Evolutionary conservation across 2,329 filamentous ascomycete genomes (phyloP), one percentile per base, ranked within the genome.

Genomic region (Huntiella abstrusa): DNA sequence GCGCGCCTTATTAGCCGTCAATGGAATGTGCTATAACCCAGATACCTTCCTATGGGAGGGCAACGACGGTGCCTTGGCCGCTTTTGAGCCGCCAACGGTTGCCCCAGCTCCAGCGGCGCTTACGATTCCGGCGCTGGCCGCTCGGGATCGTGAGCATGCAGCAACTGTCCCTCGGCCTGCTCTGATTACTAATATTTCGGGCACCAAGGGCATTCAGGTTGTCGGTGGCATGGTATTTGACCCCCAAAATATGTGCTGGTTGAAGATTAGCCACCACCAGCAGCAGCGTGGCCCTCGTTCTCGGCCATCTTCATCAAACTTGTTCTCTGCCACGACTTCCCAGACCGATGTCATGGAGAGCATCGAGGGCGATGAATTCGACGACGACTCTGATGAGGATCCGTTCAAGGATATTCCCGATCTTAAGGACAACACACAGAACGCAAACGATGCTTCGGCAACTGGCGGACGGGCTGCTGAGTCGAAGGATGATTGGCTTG

Each of bases 221-320:
- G 86, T 95, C 49, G 83, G 86, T n/a, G 85, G 86, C 54, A 98
- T 98, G 91, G 82, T 96, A 7, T 98, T 96, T 59, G 91, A 98
- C 58, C 91, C 91, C 3, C 80, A 85, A 52, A 84, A 84, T 55
- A 96, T 98, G 88, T 92, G 86, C 60, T 98, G 91, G 91, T 71
- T 96, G 48, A 95, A 94, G 61, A 68, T 91, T 51, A 67, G 70
- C 41, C 60, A 49, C 28, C 43, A 70, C 40, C 60, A 47, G 8
- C 40, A 66, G 13, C 59, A 69, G 28, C 43, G 44, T 33, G 48
- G 48, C 19, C 43, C 36, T 16, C 34, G 43, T n/a, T 43, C 39
- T 16, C 40, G 48, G 6, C 48, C 40, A 17, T 49, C 48, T 4
- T 46, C 34, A 16, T 49, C 48, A 4, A 49, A 49, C 28, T 35